These are phyloP conservation scores for Hordeum pubiflorum DNA, from an alignment of 202 grass and related monocot genomes.

Conservation along the genomic window DNA sequence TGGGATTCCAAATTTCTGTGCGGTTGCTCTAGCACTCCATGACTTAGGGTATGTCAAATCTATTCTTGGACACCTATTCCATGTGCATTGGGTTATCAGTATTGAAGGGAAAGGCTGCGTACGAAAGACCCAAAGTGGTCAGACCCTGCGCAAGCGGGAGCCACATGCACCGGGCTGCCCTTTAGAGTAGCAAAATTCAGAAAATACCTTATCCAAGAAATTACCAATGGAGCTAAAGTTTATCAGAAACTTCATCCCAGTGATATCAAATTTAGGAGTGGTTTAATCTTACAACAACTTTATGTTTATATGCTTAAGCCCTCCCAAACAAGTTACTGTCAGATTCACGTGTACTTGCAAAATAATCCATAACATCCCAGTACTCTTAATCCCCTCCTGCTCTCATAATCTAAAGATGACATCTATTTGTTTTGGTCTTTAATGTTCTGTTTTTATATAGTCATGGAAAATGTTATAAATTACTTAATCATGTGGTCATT, in stretches of 20 bases:
- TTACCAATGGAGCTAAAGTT: conserved; percentile 1
- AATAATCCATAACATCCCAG: not conserved
- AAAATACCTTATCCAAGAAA: not conserved
- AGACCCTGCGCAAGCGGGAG: no score
- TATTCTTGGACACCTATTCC: conserved; percentile 8
- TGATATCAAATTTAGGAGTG: not conserved
- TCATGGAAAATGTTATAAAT: conserved; percentile 5
- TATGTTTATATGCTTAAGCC: not conserved
- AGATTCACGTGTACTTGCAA: not conserved
- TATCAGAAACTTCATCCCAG: not conserved
- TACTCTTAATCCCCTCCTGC: not conserved
- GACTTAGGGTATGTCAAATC: conserved; percentile 69
- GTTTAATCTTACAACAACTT: not conserved
- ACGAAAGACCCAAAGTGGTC: no score
- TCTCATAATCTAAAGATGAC: not conserved
- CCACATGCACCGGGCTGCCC: no score
- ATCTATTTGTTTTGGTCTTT: not conserved
- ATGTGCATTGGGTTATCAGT: not conserved
- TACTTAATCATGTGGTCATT: not conserved
- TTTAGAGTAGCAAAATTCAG: not conserved
- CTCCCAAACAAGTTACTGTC: not conserved
- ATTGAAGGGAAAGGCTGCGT: not conserved
- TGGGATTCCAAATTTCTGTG: conserved; percentile 98
- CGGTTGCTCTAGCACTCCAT: conserved; percentile 88
- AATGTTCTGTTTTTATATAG: not conserved